Evolutionary conservation across 2,329 filamentous ascomycete species (phyloP).

Genomic region (Cercospora sp.): DNA sequence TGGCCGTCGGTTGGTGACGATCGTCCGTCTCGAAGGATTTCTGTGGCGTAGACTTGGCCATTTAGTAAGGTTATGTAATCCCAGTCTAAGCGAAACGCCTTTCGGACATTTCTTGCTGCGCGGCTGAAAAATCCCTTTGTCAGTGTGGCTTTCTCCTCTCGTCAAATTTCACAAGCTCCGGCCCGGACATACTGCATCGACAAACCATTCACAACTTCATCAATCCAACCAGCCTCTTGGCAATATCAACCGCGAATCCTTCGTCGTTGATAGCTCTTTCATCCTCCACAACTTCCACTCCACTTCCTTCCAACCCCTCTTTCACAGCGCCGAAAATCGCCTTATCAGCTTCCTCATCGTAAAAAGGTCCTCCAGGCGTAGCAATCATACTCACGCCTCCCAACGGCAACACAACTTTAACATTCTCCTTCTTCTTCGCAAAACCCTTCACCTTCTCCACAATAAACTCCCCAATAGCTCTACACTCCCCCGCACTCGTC

Average conservation of each 20-base stretch:
- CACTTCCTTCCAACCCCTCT: constrained; percentile 50
- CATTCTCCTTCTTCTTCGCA: constrained; percentile 43
- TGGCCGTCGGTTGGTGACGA: background rate
- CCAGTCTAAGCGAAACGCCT: background rate
- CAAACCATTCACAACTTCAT: constrained; percentile 22
- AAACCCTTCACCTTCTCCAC: constrained; percentile 52
- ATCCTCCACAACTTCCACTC: constrained; percentile 52
- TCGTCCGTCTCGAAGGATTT: background rate
- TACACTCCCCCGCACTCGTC: constrained; percentile 60
- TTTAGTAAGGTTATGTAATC: background rate
- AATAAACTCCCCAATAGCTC: constrained; percentile 57
- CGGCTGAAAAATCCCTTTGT: constrained; percentile 6
- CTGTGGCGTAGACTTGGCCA: background rate
- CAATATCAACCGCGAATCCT: constrained; percentile 52
- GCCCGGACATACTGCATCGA: background rate
- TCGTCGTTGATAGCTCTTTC: constrained; percentile 57
- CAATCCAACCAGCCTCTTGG: constrained; percentile 38
- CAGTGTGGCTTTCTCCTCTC: background rate
- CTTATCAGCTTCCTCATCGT: constrained; percentile 51
- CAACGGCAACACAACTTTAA: constrained; percentile 61
- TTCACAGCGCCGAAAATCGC: constrained; percentile 52
- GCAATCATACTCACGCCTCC: constrained; percentile 64
- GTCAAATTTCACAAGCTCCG: background rate
- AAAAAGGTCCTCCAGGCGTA: constrained; percentile 54
- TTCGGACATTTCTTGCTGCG: background rate